These are phyloP conservation scores for Diaporthe eres DNA, from an alignment of 2,329 filamentous ascomycete genomes.

Conservation along the genomic window DNA sequence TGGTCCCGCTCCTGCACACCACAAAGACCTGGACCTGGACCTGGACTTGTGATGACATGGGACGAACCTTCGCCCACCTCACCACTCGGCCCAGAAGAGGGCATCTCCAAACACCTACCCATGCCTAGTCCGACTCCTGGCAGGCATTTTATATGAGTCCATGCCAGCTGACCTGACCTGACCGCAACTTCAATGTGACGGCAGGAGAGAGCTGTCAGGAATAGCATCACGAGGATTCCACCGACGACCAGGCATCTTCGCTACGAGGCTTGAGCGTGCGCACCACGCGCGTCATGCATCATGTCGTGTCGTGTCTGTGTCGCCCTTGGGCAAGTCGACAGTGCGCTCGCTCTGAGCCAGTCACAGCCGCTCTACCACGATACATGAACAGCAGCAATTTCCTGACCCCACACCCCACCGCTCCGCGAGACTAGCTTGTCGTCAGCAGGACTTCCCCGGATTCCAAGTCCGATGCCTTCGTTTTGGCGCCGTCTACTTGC, in stretches of 20 bases:
- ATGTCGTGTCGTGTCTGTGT: slow-evolving; percentile 18
- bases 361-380: slow-evolving; percentile 14
- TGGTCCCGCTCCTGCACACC: background rate
- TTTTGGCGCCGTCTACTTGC: background rate
- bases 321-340: background rate
- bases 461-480: background rate
- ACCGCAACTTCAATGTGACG: slow-evolving; percentile 28
- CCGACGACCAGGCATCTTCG: background rate
- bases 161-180: slow-evolving; percentile 20
- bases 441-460: slow-evolving; percentile 21
- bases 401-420: slow-evolving; percentile 14
- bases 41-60: background rate
- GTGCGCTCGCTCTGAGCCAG: slow-evolving; percentile 23
- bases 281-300: slow-evolving; percentile 18
- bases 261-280: slow-evolving; percentile 17
- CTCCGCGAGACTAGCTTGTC: background rate
- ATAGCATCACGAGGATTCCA: slow-evolving; percentile 13
- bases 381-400: slow-evolving; percentile 35
- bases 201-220: background rate
- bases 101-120: background rate
- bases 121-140: slow-evolving; percentile 5
- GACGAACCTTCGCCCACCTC: background rate
- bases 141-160: slow-evolving; percentile 11
- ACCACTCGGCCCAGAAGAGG: background rate
- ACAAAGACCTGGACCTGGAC: background rate